Evolutionary conservation across 331 rosid genomes (phyloP), one percentile per base, ranked within the genome.

Genomic region (Rhamnella rubrinervis): DNA sequence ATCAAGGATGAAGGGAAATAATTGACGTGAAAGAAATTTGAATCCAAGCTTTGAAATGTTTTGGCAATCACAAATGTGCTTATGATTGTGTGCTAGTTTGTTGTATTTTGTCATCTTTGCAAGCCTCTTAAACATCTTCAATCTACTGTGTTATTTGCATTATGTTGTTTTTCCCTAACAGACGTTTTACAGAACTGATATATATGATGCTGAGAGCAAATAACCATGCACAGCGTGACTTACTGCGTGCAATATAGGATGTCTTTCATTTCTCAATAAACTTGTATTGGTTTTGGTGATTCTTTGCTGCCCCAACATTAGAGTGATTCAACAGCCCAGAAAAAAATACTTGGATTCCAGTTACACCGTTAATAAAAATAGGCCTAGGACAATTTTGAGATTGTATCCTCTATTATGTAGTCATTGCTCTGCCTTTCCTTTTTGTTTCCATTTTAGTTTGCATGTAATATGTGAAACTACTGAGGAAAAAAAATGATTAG

Each of bases 141-240:
- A 60, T 23, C 46, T 28, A 0, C 55, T 58, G 65, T 50, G 15
- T 73, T 72, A 37, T 60, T 10, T 15, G 18, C 66, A 20, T 59
- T 44, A 4, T 66, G 2, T 21, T 68, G 78, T 77, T 71, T 67
- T 70, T 82, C 89, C 92, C 66, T 92, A 74, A 92, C 28, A 65
- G 68, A 62, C 38, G 20, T 74, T 55, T 40, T 21, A 13, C 89
- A 90, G 98, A 78, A 71, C 97, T 12, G 96, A 93, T 79, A 66
- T 90, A n/a, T 90, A 90, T 72, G 96, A 93, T 65, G 35, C 55
- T 19, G 98, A 90, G 89, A 93, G 98, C 89, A 90, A 90, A 85
- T 90, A 81, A 86, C 52, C 41, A 19, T 68, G 59, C 67, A 68
- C 74, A 63, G 75, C 75, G 46, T 46, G 77, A 64, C 31, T 44